Evolutionary conservation across 768 basidiomycete genomes (phyloP), one percentile per base, ranked within the genome.

Genomic region (Auriculariales sp.): DNA sequence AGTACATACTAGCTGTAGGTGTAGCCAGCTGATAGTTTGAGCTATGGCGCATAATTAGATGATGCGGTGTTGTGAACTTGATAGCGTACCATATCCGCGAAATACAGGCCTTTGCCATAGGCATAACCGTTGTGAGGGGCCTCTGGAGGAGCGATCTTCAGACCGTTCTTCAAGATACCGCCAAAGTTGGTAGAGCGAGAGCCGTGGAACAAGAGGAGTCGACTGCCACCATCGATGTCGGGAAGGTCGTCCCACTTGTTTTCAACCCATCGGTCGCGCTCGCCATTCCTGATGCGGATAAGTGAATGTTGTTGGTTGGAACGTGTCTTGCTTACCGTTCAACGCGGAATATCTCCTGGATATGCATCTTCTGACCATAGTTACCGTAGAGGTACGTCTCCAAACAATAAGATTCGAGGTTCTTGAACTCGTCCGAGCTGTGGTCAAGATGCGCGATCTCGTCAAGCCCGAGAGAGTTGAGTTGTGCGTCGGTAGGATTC

Each of bases 21-120:
- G 29, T 33, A 49, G 48, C 12, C 29, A 17, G 27, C 24, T 59
- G 64, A 50, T 28, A 72, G 71, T 64, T 79, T 79, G 25, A 76
- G 77, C 73, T 25, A 45, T 47, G 48, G 15, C 19, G 39, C 6
- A 15, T 44, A 19, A 44, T 2, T 22, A 25, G 19, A n/a, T 44
- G 12, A 0, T 44, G 7, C 19, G 19, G n/a, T 9, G 5, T 19
- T 24, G 19, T 44, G 19, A 44, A 55, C 2, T 22, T 32, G 25
- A 15, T 42, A 29, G 29, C 25, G 11, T 55, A 71, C 58, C 53
- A 76, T 75, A 62, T 78, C 77, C 5, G 78, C 77, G 50, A 80
- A 78, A 59, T 80, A 79, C 31, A 79, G 73, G 34, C 76, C 78
- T 61, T 79, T 79, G 48, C 78, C 78, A 57, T 79, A 79, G 77